Percentiles rank a stretch among this genome's conserved stretches.
Conservation (phyloP, 2,329 filamentous ascomycete genomes). For the Dactylellina cionopaga region DNA sequence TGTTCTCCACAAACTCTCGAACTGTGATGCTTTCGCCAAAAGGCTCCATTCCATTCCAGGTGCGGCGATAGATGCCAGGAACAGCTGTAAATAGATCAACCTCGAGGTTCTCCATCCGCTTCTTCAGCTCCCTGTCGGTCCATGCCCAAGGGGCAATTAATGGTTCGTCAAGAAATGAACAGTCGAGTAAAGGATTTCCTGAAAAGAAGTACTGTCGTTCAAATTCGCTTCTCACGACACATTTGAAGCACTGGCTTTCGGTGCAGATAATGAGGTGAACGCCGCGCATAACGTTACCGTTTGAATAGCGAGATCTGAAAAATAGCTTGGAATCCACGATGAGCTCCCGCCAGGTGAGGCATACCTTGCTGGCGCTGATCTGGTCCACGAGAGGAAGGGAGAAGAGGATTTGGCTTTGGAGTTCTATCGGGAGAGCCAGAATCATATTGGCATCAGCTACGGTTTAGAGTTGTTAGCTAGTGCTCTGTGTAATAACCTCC, state of each 20-base stretch:
- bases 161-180: constrained; percentile 6
- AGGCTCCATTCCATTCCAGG: not conserved
- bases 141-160: not conserved
- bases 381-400: constrained; percentile 16
- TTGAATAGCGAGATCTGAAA: constrained; percentile 3
- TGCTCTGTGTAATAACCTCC: not conserved
- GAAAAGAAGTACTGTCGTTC: not conserved
- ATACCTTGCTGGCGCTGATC: constrained; percentile 6
- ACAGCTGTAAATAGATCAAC: not conserved
- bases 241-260: not conserved
- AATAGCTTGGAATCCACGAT: not conserved
- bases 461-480: not conserved
- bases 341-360: not conserved
- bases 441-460: not conserved
- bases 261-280: constrained; percentile 1
- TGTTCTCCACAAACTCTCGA: constrained; percentile 9
- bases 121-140: not conserved
- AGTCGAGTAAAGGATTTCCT: not conserved
- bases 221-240: not conserved
- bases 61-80: not conserved
- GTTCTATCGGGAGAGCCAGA: constrained; percentile 8
- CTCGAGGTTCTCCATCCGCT: not conserved
- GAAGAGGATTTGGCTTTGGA: constrained; percentile 7
- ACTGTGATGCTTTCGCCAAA: constrained; percentile 7
- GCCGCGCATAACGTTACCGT: not conserved